These are phyloP conservation scores for Collybiopsis confluens DNA, from an alignment of 768 basidiomycete species.

Conservation along the genomic window DNA sequence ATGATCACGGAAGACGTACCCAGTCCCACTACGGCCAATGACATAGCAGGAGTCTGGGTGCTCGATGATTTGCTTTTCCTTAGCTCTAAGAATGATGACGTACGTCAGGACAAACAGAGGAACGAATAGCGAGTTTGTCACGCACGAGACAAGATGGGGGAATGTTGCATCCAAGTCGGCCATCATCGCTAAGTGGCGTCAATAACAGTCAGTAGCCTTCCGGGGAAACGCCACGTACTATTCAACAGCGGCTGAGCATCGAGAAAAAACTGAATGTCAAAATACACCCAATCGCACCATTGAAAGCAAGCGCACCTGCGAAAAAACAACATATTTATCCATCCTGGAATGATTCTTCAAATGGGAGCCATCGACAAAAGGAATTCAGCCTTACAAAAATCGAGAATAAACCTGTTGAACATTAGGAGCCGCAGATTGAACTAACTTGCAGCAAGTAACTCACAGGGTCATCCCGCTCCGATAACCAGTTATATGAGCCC, in stretches of 20 bases:
- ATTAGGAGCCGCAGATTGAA: not conserved
- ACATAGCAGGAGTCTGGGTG: slow-evolving; percentile 61
- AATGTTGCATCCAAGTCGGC: slow-evolving; percentile 45
- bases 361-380: not conserved
- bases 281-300: not conserved
- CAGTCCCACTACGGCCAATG: slow-evolving; percentile 69
- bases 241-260: slow-evolving; percentile 9
- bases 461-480: slow-evolving; percentile 16
- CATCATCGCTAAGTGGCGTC: slow-evolving; percentile 36
- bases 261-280: not conserved
- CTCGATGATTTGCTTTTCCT: slow-evolving; percentile 56
- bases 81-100: slow-evolving; percentile 29
- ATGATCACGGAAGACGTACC: slow-evolving; percentile 32
- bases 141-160: slow-evolving; percentile 37
- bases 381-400: slow-evolving; percentile 42
- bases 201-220: slow-evolving; percentile 26
- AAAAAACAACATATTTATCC: slow-evolving; percentile 44
- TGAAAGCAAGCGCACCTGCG: slow-evolving; percentile 25
- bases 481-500: slow-evolving; percentile 26
- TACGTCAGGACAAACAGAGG: not conserved
- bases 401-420: slow-evolving; percentile 47
- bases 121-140: slow-evolving; percentile 16
- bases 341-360: slow-evolving; percentile 16
- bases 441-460: too few relatives aligned
- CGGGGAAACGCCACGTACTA: slow-evolving; percentile 1